Percentiles rank a stretch among this genome's conserved stretches.
These are phyloP conservation scores for Xylaria sp. DNA, from an alignment of 2,329 filamentous ascomycete species.

Conservation along the genomic window DNA sequence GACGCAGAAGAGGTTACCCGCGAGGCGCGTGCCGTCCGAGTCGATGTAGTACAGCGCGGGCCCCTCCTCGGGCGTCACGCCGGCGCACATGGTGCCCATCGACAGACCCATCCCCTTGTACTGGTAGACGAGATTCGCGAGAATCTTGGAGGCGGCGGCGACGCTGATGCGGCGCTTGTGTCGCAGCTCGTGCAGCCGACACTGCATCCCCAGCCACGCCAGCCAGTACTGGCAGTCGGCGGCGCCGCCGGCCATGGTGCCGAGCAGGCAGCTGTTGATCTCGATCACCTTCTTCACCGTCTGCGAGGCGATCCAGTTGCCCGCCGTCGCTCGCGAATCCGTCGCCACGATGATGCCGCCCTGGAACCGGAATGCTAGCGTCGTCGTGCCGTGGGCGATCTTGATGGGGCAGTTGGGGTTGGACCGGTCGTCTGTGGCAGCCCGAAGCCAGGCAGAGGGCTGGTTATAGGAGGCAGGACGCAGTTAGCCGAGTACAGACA, in stretches of 20 bases:
- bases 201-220: constrained; percentile 98
- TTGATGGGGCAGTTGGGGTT: constrained; percentile 99
- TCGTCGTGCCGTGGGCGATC: constrained; percentile 98
- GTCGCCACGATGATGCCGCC: constrained; percentile 98
- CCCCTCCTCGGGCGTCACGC: constrained; percentile 93
- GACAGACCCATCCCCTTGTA: constrained; percentile 99
- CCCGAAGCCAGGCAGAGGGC: constrained; percentile 94
- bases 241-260: constrained; percentile 98
- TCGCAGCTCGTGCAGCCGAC: constrained; percentile 97
- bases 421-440: constrained; percentile 95
- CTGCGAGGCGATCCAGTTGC: constrained; percentile 99
- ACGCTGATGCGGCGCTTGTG: constrained; percentile 99
- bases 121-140: constrained; percentile 96
- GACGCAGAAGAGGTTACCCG: constrained; percentile 97
- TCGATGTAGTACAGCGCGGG: constrained; percentile 99
- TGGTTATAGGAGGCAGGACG: constrained; percentile 51
- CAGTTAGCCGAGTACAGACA: constrained; percentile 25
- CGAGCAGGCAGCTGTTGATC: constrained; percentile 93
- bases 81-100: constrained; percentile 99
- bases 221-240: constrained; percentile 99
- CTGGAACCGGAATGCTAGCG: constrained; percentile 96
- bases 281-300: constrained; percentile 99
- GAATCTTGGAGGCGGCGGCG: constrained; percentile 96
- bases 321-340: constrained; percentile 95
- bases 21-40: constrained; percentile 90